Conservation (phyloP, 805 yeast species). For the Nakazawaea populi region DNA sequence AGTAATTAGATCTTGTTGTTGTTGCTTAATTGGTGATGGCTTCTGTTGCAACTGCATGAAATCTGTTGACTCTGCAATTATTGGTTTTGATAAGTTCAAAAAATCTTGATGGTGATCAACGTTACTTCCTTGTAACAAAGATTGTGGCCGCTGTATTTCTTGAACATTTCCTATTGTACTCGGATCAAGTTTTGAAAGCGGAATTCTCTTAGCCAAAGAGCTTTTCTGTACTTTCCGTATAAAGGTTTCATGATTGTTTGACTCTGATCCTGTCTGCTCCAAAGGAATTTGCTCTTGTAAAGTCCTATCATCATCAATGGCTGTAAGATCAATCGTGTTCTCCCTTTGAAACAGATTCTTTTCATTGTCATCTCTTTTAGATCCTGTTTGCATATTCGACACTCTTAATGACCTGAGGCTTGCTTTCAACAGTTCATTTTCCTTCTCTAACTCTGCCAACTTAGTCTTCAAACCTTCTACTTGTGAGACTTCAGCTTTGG, state of each 20-base stretch:
- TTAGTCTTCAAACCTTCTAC: slow-evolving; percentile 8
- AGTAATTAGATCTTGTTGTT: not conserved
- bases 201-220: slow-evolving; percentile 9
- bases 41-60: not conserved
- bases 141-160: not conserved
- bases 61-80: slow-evolving; percentile 4
- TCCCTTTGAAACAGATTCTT: not conserved
- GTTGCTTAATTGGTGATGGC: not conserved
- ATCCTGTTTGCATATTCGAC: not conserved
- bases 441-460: not conserved
- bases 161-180: slow-evolving; percentile 17
- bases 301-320: slow-evolving; percentile 11
- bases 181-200: not conserved
- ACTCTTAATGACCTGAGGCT: not conserved
- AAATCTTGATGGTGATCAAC: slow-evolving; percentile 1
- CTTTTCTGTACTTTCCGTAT: slow-evolving; percentile 13
- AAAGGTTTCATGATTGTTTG: slow-evolving; percentile 11
- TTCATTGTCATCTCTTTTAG: not conserved
- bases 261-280: not conserved
- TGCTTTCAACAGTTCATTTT: not conserved
- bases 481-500: slow-evolving; percentile 11
- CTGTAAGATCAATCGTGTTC: slow-evolving; percentile 10
- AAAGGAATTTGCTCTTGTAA: not conserved
- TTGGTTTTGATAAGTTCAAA: slow-evolving; percentile 7
- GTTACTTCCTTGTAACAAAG: not conserved